Base-by-base conservation (phyloP, 345 rosid genomes). In the Eucalyptus viminalis region DNA sequence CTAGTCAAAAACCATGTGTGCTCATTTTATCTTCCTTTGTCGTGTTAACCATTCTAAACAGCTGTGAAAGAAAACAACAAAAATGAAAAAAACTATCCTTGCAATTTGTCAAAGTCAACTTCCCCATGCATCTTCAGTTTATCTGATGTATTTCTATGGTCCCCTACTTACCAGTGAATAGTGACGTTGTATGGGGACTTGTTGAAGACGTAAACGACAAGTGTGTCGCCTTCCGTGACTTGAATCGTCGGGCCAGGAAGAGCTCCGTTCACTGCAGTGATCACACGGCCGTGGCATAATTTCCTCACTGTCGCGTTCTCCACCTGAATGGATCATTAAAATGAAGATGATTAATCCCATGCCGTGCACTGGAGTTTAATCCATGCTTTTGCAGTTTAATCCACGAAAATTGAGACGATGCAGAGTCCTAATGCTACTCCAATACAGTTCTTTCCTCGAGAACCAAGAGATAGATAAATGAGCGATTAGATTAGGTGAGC, bases 181-280 rank as follows among this genome's bases (percentile, higher is more conserved):
- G 97, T 95, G 69, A 97, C 85, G 92, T 95, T 95, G 90, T 97
- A 95, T 60, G 99, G 99, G 7, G 99, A 97, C 89, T 93, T 87
- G 88, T 97, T 97, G 72, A 93, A 31, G 81, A 97, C 98, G 31
- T 96, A 97, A 87, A 97, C 92, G 51, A 95, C 89, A 19, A 97
- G 94, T 5, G 95, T 94, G 92, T 97, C 99, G 12, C 99, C 99
- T 89, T 97, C 99, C 9, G 86, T 90, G 88, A 88, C 98, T 2
- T 76, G 85, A 56, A 97, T 40, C 1, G 95, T 92, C 22, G 99
- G 99, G 34, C 99, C 99, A 5, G 99, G 99, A 14, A 96, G 86
- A 69, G 93, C 92, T 81, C 95, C 98, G 90, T 97, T 97, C 88
- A 96, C 98, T 5, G 95, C 97, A 25, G 98, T 94, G 86, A 97